Base-by-base conservation (phyloP, 805 yeast genomes). In the Candida vartiovaarae region DNA sequence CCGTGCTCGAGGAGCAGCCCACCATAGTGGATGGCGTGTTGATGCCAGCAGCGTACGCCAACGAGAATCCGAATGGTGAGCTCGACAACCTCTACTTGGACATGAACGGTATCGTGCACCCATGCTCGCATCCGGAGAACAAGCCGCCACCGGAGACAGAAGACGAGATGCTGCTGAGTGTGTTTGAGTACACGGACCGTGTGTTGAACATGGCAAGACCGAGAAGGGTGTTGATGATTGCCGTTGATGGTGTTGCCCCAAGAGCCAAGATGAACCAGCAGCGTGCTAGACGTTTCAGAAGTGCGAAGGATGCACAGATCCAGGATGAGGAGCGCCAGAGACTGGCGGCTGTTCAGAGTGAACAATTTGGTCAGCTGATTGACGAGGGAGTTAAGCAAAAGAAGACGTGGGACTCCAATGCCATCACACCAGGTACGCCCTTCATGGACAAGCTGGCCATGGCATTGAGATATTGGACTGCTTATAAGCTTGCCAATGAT, bases 21-120 rank as follows among this genome's bases (percentile, higher is more conserved):
- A 71, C 71, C 3, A 63, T 65, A 2, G 71, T 83, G 8, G 82
- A 80, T 48, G 91, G 84, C 20, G 71, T 75, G 7, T 70, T 67
- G 28, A 73, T 76, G 39, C 95, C 89, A 0, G 72, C 84, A 4
- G 75, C 73, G 51, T 89, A 85, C 61, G 59, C 78, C 23, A 76
- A 78, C 41, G 82, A 93, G 9, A 93, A 93, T 61, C 95, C 95
- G 4, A 93, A 93, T 64, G 99, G 98, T 27, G 99, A 93, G 66
- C 67, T 89, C 39, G 98, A 93, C 61, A 93, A 93, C 60, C 65
- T 93, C 40, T 93, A 93, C 60, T 70, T 93, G 50, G 99, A 93
- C 66, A 93, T 93, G 99, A 93, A 93, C 61, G 99, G 98, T 70
- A 93, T 93, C 59, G 99, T 93, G 4, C 99, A 93, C 69, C 99